These are phyloP conservation scores for Colletotrichum agaves DNA, from an alignment of 2,329 filamentous ascomycete species.

Conservation along the genomic window DNA sequence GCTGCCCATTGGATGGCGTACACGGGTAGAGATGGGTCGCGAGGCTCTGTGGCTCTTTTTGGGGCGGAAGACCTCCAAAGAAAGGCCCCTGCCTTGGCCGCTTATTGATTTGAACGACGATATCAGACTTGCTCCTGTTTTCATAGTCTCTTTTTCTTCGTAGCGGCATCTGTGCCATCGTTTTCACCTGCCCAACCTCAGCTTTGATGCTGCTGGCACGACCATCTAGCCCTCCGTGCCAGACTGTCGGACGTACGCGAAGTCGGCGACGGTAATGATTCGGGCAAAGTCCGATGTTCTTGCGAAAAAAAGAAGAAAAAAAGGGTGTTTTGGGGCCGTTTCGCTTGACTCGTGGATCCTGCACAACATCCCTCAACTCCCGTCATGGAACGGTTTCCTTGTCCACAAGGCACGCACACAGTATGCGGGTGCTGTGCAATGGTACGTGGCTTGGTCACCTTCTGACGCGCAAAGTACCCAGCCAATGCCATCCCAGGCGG, in stretches of 20 bases:
- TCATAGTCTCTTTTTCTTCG: conserved; percentile 1
- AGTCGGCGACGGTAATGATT: conserved; percentile 21
- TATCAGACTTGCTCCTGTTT: conserved; percentile 18
- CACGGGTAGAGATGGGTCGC: conserved; percentile 36
- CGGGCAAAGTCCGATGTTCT: conserved; percentile 35
- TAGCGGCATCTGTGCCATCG: conserved; percentile 4
- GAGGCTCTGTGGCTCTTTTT: conserved; percentile 32
- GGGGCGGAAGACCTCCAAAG: conserved; percentile 17
- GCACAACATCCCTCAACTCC: conserved; percentile 44
- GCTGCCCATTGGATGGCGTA: conserved; percentile 31
- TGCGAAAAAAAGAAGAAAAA: conserved; percentile 10
- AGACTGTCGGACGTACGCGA: conserved; percentile 22
- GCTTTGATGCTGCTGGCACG: conserved; percentile 1
- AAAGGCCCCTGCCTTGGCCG: conserved; percentile 22
- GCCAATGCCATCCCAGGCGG: not conserved
- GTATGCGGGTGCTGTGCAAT: conserved; percentile 9
- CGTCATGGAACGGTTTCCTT: conserved; percentile 18
- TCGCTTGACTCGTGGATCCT: conserved; percentile 51
- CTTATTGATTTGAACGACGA: conserved; percentile 4
- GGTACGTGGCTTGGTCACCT: conserved; percentile 1
- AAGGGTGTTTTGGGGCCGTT: conserved; percentile 36
- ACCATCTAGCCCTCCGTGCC: not conserved
- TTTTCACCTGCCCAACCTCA: not conserved
- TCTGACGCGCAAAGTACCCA: not conserved
- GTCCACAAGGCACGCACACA: conserved; percentile 10